Evolutionary conservation across 1,139 yeast species (phyloP).

Genomic region (Chernovozyma aurita): DNA sequence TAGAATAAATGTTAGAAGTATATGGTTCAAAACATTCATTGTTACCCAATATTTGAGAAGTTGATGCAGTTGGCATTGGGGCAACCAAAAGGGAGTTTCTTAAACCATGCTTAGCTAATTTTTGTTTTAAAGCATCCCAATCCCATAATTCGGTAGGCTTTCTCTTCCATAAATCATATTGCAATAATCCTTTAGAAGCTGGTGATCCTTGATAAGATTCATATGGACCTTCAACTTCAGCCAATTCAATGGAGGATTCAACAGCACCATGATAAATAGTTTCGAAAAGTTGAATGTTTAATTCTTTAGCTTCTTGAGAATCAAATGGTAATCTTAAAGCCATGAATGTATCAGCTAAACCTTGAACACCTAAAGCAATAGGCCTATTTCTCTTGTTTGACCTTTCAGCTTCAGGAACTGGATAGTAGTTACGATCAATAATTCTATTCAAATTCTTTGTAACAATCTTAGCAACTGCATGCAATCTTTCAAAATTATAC

Average conservation of each 20-base stretch:
- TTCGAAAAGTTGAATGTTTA: conserved; percentile 56
- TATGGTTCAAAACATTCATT: conserved; percentile 63
- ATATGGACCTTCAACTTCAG: conserved; percentile 45
- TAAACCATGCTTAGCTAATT: conserved; percentile 43
- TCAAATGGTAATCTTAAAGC: conserved; percentile 54
- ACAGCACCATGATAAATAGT: conserved; percentile 59
- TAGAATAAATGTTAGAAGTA: conserved; percentile 54
- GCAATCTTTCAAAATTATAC: conserved; percentile 53
- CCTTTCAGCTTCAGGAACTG: conserved; percentile 48
- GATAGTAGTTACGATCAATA: conserved; percentile 54
- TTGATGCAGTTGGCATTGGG: conserved; percentile 65
- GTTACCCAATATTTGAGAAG: conserved; percentile 57
- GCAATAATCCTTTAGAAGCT: conserved; percentile 53
- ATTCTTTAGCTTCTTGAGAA: conserved; percentile 50
- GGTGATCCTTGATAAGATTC: conserved; percentile 53
- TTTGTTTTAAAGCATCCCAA: conserved; percentile 49
- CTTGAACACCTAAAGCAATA: conserved; percentile 61
- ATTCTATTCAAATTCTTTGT: conserved; percentile 53
- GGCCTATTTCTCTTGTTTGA: conserved; percentile 59
- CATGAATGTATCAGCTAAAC: conserved; percentile 58
- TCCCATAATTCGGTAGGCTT: conserved; percentile 56
- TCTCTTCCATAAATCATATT: conserved; percentile 55
- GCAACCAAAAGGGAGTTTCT: conserved; percentile 60
- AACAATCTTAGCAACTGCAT: conserved; percentile 49
- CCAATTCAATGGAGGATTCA: conserved; percentile 53